phyloP scores from a whole-genome alignment of 106 monocot genomes.

The Iris macrosiphon region DNA sequence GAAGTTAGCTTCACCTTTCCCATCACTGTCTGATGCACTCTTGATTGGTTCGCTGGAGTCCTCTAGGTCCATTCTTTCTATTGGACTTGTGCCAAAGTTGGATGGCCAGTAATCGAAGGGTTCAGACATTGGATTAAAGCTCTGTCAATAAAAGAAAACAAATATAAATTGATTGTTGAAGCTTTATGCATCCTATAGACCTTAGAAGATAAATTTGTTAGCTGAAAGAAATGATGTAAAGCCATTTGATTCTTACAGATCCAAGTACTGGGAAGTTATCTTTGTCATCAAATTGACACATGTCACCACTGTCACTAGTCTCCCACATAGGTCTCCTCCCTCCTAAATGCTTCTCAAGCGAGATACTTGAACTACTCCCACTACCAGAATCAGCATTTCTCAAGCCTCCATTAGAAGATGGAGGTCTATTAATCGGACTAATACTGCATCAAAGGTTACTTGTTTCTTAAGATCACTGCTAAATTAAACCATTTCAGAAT shows the following conservation, averaged over 20 bases:
- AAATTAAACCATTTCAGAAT: background rate
- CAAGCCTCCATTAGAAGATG: conserved; percentile 1
- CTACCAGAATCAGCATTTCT: conserved; percentile 6
- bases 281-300: conserved; percentile 44
- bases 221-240: conserved; percentile 4
- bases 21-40: conserved; percentile 1
- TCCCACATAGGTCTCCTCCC: conserved; percentile 46
- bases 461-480: background rate
- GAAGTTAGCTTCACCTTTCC: conserved; percentile 32
- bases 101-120: conserved; percentile 71
- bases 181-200: no score
- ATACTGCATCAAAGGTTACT: background rate
- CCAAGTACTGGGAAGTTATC: conserved; percentile 31
- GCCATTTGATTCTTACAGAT: no score
- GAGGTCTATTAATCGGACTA: conserved; percentile 2
- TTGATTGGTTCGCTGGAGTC: conserved; percentile 20
- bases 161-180: no score
- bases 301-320: conserved; percentile 32
- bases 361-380: conserved; percentile 21
- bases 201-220: no score
- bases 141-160: conserved; percentile 33
- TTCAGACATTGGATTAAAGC: conserved; percentile 86
- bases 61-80: conserved; percentile 14
- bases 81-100: conserved; percentile 54
- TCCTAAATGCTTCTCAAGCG: conserved; percentile 11